Base-by-base conservation (phyloP, 192 early-diverging fungal genomes). In the Coemansia reversa region DNA sequence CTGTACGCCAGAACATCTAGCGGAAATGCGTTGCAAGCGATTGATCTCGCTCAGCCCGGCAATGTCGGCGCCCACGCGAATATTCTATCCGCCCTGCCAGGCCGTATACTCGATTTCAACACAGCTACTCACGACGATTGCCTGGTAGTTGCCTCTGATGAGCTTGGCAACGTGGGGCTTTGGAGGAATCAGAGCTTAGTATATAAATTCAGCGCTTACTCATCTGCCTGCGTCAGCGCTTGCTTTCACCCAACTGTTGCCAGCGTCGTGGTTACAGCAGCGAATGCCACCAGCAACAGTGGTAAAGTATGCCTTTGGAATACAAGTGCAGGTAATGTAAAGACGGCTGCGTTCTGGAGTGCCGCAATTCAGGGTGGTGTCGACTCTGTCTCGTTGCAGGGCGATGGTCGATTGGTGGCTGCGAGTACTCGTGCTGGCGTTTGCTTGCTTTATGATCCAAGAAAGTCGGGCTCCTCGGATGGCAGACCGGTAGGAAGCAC, bases 171-270 rank as follows among this genome's bases (percentile, higher is more conserved):
- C 7, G 72, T 80, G 1, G 27, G 62, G 0, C 61, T 80, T 23
- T 80, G 78, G 78, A 65, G 53, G 54, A 63, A 65, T 27, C 42
- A 60, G 42, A 55, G 0, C 11, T 55, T 45, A 19, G 33, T 29
- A 14, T 23, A 55, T 18, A 42, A 23, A 5, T 49, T 75, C 4
- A 23, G 28, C 18, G 73, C 69, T 0, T 69, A 81, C 30, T 19
- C 25, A 5, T 23, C 56, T 6, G 62, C 65, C 12, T 75, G 78
- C 59, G 47, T 18, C 20, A 75, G 50, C 20, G 69, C 57, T 1
- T 42, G 50, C n/a, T 81, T 81, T 52, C 73, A 74, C 24, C 72
- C 78, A 16, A 81, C 78, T 19, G 78, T 75, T 30, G 65, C 78
- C 4, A 61, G 63, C 1, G 23, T 74, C 8, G 3, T 80, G 20